A percentile compares a stretch with the other conserved stretches of the same genome.
Conservation (phyloP, 192 early-diverging fungal species). For the Entrophospora sp. region DNA sequence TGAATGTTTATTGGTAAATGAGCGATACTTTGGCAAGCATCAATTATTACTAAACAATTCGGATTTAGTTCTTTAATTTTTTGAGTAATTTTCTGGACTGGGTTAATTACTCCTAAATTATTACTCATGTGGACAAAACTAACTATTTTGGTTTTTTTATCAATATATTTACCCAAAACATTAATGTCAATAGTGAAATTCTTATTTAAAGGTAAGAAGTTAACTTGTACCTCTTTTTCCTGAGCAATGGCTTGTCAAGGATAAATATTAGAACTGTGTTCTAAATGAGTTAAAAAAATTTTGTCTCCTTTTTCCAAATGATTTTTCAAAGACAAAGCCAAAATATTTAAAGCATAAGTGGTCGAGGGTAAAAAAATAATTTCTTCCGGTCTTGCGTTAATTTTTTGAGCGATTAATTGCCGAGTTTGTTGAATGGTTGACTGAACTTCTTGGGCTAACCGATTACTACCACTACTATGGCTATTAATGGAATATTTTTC, state of each 20-base stretch:
- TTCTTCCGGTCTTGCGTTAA: constrained; percentile 10
- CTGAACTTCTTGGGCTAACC: not conserved
- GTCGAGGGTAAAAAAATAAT: constrained; percentile 9
- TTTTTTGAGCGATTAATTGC: not conserved
- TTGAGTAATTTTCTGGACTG: constrained; percentile 3
- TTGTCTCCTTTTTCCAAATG: constrained; percentile 3
- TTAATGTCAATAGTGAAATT: constrained; percentile 3
- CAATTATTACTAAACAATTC: constrained; percentile 9
- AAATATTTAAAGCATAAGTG: constrained; percentile 15
- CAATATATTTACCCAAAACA: constrained; percentile 6
- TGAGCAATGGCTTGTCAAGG: constrained; percentile 10
- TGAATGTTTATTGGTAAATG: constrained; percentile 9
- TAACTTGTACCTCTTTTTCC: not conserved
- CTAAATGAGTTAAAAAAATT: constrained; percentile 14
- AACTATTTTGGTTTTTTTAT: constrained; percentile 9
- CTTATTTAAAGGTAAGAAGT: not conserved
- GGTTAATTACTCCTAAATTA: constrained; percentile 12
- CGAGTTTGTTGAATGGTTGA: not conserved
- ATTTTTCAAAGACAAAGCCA: too few species aligned
- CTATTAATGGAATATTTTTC: constrained; percentile 7
- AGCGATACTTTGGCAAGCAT: constrained; percentile 14
- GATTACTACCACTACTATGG: not conserved
- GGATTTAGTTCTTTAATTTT: constrained; percentile 18
- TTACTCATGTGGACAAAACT: constrained; percentile 7
- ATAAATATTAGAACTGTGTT: constrained; percentile 15